A percentile compares a stretch with the other conserved stretches of the same genome.
These are phyloP conservation scores for Euphorbia tirucalli DNA, from an alignment of 345 rosid genomes.

Conservation along the genomic window DNA sequence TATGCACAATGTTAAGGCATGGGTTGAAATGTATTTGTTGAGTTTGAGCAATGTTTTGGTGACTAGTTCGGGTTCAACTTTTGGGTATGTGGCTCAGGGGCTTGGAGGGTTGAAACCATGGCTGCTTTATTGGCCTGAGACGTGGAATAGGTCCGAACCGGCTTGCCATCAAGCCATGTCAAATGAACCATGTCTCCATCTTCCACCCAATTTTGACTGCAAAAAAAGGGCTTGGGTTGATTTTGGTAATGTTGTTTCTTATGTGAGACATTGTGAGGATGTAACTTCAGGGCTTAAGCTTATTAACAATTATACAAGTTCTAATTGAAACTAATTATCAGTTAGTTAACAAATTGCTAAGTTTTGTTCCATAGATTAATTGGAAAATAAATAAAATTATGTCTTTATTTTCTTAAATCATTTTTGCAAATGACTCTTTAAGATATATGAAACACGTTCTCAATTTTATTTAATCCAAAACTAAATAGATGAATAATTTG, in stretches of 20 bases:
- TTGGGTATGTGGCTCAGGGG: conserved; percentile 6
- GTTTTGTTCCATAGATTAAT: too few relatives aligned
- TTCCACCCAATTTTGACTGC: background rate
- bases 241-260: background rate
- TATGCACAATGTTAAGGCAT: conserved; percentile 11
- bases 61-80: background rate
- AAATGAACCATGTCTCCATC: conserved; percentile 1
- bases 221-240: background rate
- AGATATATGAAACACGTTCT: too few relatives aligned
- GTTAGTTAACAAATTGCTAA: too few relatives aligned
- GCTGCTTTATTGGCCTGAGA: background rate
- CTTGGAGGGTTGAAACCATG: conserved; percentile 12
- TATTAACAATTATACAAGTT: background rate
- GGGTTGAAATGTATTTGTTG: conserved; percentile 5
- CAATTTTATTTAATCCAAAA: too few relatives aligned
- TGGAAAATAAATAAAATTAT: too few relatives aligned
- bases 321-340: too few relatives aligned
- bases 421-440: too few relatives aligned
- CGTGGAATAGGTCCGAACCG: background rate
- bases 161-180: background rate
- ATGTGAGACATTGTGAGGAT: conserved; percentile 1
- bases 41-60: conserved; percentile 3
- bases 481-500: too few relatives aligned
- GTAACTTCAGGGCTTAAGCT: background rate
- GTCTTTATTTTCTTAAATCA: too few relatives aligned